Percentiles rank a stretch among this genome's conserved stretches.
Evolutionary conservation across 192 early-diverging fungal species (phyloP).

Genomic region (Backusella mclennaniae): DNA sequence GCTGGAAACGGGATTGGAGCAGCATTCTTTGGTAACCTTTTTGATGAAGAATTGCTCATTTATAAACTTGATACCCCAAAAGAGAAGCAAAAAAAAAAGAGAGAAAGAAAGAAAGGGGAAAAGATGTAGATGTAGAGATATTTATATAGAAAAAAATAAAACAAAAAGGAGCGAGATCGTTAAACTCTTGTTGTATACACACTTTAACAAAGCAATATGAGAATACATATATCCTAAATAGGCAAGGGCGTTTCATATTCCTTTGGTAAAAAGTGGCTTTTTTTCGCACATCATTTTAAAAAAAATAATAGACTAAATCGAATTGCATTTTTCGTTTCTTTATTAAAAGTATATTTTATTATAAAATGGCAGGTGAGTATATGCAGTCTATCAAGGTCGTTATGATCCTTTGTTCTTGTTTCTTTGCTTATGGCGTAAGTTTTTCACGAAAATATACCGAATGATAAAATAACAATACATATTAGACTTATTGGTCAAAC

Average conservation of each 20-base stretch:
- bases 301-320: not conserved
- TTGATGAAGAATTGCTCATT: not conserved
- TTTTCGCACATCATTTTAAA: not conserved
- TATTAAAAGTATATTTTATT: not conserved
- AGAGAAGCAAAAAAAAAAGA: not conserved
- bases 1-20: not conserved
- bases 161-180: not conserved
- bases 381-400: conserved; percentile 20
- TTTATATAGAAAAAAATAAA: not conserved
- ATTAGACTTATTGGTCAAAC: conserved; percentile 32
- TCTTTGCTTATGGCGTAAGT: conserved; percentile 35
- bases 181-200: not conserved
- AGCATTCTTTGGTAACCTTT: conserved; percentile 1
- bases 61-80: not conserved
- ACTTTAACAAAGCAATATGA: not conserved
- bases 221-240: not conserved
- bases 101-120: not conserved
- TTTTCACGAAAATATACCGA: too few species aligned
- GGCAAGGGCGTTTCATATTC: not conserved
- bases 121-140: not conserved
- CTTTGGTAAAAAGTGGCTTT: conserved; percentile 6
- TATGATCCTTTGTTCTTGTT: conserved; percentile 30
- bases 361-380: conserved; percentile 10
- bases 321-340: not conserved
- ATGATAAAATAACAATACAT: not conserved